Conservation (phyloP, 2,329 filamentous ascomycete genomes). For the Elsinoe australis region DNA sequence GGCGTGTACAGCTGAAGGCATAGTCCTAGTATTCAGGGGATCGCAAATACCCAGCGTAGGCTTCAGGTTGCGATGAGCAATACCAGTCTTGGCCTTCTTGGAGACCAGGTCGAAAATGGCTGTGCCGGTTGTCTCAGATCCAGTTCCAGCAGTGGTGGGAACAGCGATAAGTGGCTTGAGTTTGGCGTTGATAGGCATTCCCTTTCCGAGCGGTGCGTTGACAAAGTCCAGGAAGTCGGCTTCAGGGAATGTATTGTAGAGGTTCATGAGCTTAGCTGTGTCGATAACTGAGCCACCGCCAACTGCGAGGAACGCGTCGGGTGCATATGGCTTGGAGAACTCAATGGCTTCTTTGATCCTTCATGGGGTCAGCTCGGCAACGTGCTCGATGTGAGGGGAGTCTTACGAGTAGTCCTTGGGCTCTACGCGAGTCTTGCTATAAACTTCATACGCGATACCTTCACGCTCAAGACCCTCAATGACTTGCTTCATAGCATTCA, state of each 20-base stretch:
- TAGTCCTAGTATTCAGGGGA: slow-evolving; percentile 85
- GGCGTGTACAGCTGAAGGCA: slow-evolving; percentile 90
- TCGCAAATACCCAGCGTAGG: slow-evolving; percentile 84
- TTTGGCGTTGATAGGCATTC: slow-evolving; percentile 62
- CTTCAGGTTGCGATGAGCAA: slow-evolving; percentile 91
- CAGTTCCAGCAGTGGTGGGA: slow-evolving; percentile 78
- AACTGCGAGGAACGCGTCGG: slow-evolving; percentile 88
- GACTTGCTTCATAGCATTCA: slow-evolving; percentile 86
- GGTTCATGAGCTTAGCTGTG: slow-evolving; percentile 97
- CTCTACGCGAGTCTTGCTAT: slow-evolving; percentile 72
- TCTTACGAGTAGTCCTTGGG: slow-evolving; percentile 87
- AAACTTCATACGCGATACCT: slow-evolving; percentile 74
- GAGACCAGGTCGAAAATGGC: slow-evolving; percentile 94
- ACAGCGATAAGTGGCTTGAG: slow-evolving; percentile 73
- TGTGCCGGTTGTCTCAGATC: slow-evolving; percentile 91
- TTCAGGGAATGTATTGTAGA: slow-evolving; percentile 84
- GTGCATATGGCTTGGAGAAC: slow-evolving; percentile 69
- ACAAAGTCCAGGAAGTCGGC: slow-evolving; percentile 97
- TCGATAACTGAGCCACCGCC: slow-evolving; percentile 92
- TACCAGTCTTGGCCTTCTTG: slow-evolving; percentile 87
- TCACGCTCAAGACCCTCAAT: slow-evolving; percentile 70
- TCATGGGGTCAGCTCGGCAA: slow-evolving; percentile 4
- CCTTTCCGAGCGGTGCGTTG: slow-evolving; percentile 85
- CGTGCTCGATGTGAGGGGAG: not conserved
- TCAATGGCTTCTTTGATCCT: slow-evolving; percentile 84